These are phyloP conservation scores for Trichoderma erinaceum DNA, from an alignment of 495 filamentous ascomycete species.

Conservation along the genomic window DNA sequence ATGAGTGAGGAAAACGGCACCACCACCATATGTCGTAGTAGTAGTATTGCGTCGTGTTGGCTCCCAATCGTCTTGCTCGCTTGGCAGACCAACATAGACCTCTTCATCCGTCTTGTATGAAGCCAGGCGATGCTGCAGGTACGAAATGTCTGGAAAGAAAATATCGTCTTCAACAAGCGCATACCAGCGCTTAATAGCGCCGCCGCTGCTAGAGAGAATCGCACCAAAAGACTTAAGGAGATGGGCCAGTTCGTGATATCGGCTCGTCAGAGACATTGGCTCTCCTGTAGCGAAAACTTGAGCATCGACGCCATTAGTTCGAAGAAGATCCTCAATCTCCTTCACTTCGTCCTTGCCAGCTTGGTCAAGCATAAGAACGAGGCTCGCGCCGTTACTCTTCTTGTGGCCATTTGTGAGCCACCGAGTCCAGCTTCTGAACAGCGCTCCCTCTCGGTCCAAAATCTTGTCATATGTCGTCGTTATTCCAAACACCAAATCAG, in stretches of 20 bases:
- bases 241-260: constrained; percentile 31
- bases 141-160: constrained; percentile 51
- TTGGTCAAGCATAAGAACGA: constrained; percentile 47
- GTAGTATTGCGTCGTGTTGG: constrained; percentile 33
- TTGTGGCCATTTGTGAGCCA: constrained; percentile 30
- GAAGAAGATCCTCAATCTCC: constrained; percentile 24
- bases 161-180: constrained; percentile 36
- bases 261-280: constrained; percentile 25
- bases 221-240: constrained; percentile 25
- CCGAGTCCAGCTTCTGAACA: constrained; percentile 30
- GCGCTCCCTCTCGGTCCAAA: constrained; percentile 34
- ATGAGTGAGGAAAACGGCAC: constrained; percentile 53
- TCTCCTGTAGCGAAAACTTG: constrained; percentile 25
- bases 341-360: constrained; percentile 25
- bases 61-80: constrained; percentile 43
- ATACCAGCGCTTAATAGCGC: constrained; percentile 24
- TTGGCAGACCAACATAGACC: constrained; percentile 51
- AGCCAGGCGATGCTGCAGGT: constrained; percentile 40
- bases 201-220: constrained; percentile 15
- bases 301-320: constrained; percentile 27
- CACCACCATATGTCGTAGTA: constrained; percentile 52
- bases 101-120: constrained; percentile 41
- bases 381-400: constrained; percentile 32
- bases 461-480: constrained; percentile 51
- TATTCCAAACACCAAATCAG: constrained; percentile 52